Evolutionary conservation across 2,329 filamentous ascomycete genomes (phyloP).

Genomic region (Epichloe gansuensis): DNA sequence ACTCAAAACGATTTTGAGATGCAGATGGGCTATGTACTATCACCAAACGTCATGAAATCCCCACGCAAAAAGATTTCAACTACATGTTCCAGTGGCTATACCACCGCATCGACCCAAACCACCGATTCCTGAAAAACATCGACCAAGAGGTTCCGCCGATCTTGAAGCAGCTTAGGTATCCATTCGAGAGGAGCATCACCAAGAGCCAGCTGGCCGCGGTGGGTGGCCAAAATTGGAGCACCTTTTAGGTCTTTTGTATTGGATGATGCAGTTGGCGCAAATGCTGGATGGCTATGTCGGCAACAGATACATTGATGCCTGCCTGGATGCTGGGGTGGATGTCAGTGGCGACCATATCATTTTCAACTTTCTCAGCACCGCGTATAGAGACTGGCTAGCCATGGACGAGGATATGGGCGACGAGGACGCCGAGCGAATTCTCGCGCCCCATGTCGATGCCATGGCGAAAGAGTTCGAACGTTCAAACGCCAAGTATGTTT

Average conservation of each 20-base stretch:
- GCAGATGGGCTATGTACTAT: conserved; percentile 92
- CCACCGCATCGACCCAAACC: conserved; percentile 85
- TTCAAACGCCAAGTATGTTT: conserved; percentile 71
- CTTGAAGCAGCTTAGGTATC: conserved; percentile 86
- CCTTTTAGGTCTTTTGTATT: conserved; percentile 90
- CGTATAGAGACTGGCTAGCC: conserved; percentile 86
- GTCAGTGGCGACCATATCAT: conserved; percentile 85
- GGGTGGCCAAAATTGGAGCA: conserved; percentile 93
- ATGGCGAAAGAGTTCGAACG: conserved; percentile 85
- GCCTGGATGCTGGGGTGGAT: conserved; percentile 76
- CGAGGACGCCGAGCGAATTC: conserved; percentile 65
- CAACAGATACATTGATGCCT: conserved; percentile 81
- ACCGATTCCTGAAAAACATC: conserved; percentile 87
- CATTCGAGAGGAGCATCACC: conserved; percentile 88
- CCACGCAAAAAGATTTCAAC: conserved; percentile 97
- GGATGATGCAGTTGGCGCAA: conserved; percentile 96
- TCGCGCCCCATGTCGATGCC: conserved; percentile 71
- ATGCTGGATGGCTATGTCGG: conserved; percentile 78
- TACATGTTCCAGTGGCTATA: conserved; percentile 98
- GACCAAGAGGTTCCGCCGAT: conserved; percentile 90
- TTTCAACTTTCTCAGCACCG: conserved; percentile 79
- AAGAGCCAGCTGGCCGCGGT: conserved; percentile 94
- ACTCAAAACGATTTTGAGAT: conserved; percentile 92
- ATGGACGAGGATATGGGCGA: conserved; percentile 84
- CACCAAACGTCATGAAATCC: conserved; percentile 79